Conservation (phyloP, 805 yeast genomes). For the Saccharomycopsis oosterbeekiorum region DNA sequence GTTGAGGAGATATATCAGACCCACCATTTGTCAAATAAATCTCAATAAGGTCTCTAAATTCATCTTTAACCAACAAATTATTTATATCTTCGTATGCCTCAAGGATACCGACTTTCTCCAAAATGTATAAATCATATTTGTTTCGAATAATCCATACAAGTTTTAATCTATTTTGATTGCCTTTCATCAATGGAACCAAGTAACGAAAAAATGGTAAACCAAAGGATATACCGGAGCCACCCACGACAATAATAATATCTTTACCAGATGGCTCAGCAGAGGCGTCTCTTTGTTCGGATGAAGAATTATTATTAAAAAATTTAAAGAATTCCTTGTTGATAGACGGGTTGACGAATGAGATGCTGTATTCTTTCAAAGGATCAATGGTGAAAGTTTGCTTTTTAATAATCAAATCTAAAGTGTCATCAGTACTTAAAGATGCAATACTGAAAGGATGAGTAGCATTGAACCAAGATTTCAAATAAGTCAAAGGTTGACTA, state of each 20-base stretch:
- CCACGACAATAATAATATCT: constrained; percentile 44
- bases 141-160: constrained; percentile 48
- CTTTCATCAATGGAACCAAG: neutral
- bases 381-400: constrained; percentile 25
- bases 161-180: constrained; percentile 21
- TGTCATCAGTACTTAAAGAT: constrained; percentile 31
- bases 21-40: neutral
- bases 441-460: constrained; percentile 63
- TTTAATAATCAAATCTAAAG: constrained; percentile 37
- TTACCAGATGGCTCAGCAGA: constrained; percentile 20
- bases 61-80: neutral
- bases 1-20: neutral
- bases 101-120: constrained; percentile 25
- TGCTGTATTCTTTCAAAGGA: constrained; percentile 14
- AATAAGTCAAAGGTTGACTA: constrained; percentile 29
- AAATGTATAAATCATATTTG: constrained; percentile 37
- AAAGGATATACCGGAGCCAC: constrained; percentile 67
- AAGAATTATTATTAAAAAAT: neutral
- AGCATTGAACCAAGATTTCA: constrained; percentile 41
- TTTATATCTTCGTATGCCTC: neutral
- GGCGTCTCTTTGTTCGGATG: constrained; percentile 32
- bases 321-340: neutral
- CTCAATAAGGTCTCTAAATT: neutral
- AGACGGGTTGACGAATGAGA: constrained; percentile 16
- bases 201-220: constrained; percentile 35